These are phyloP conservation scores for Leptographium galeiforme DNA, from an alignment of 2,329 filamentous ascomycete genomes.

Conservation along the genomic window DNA sequence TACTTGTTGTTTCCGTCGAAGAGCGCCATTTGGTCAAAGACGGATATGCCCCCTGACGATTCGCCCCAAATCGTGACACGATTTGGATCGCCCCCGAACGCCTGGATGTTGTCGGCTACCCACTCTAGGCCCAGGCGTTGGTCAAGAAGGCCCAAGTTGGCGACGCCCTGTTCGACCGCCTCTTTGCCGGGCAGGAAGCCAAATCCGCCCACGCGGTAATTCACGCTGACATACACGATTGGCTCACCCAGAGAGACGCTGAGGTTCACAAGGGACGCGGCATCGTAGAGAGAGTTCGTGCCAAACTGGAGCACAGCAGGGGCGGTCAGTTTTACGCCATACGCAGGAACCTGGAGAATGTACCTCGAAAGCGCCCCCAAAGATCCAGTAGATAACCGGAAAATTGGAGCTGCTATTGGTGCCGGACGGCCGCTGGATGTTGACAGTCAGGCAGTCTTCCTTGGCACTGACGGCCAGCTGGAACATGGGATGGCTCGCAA, in stretches of 20 bases:
- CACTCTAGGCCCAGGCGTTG: constrained; percentile 61
- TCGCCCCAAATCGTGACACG: constrained; percentile 74
- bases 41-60: constrained; percentile 57
- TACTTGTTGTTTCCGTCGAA: constrained; percentile 55
- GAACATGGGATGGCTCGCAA: constrained; percentile 44
- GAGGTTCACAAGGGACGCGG: constrained; percentile 27
- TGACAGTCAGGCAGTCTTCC: constrained; percentile 53
- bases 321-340: not conserved
- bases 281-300: constrained; percentile 39
- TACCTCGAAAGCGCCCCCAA: constrained; percentile 49
- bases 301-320: constrained; percentile 22
- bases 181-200: constrained; percentile 61
- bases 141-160: constrained; percentile 61
- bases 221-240: constrained; percentile 63
- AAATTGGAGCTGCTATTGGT: constrained; percentile 40
- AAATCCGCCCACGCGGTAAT: constrained; percentile 64
- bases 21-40: constrained; percentile 62
- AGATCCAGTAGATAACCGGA: constrained; percentile 60
- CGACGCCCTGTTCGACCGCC: constrained; percentile 49
- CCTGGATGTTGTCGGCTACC: constrained; percentile 63
- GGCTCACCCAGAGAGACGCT: constrained; percentile 41
- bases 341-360: not conserved
- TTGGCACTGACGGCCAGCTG: constrained; percentile 37
- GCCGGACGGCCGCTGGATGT: constrained; percentile 44
- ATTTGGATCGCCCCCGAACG: constrained; percentile 67